A percentile compares a stretch with the other conserved stretches of the same genome.
These are phyloP conservation scores for Aspergillus baeticus DNA, from an alignment of 495 filamentous ascomycete genomes.

Conservation along the genomic window DNA sequence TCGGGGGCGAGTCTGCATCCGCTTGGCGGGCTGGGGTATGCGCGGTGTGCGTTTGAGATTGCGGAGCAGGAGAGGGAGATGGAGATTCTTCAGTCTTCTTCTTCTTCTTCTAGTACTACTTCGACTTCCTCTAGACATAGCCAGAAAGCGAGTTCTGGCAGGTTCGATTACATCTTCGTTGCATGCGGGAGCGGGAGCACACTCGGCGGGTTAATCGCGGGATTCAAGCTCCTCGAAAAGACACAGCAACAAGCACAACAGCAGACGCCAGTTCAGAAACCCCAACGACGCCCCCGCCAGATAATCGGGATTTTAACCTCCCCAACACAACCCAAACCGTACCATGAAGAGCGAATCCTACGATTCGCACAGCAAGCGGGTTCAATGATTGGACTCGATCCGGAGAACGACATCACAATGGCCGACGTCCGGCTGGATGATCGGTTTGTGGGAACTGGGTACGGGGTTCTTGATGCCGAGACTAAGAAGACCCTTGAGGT, in stretches of 20 bases:
- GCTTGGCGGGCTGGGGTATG: constrained; percentile 40
- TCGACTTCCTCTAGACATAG: no score
- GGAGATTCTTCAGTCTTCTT: constrained; percentile 7
- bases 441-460: constrained; percentile 33
- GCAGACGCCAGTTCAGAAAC: constrained; percentile 2
- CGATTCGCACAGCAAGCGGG: constrained; percentile 32
- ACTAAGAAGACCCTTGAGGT: constrained; percentile 20
- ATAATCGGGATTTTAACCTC: constrained; percentile 38
- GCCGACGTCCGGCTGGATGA: constrained; percentile 37
- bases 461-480: constrained; percentile 33
- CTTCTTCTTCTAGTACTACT: no score
- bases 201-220: constrained; percentile 36
- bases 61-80: constrained; percentile 30
- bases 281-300: neutral
- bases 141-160: constrained; percentile 6
- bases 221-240: constrained; percentile 36
- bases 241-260: neutral
- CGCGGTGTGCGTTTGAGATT: constrained; percentile 39
- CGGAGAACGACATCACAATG: constrained; percentile 22
- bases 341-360: constrained; percentile 34
- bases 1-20: constrained; percentile 42
- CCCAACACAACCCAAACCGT: constrained; percentile 27
- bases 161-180: constrained; percentile 40
- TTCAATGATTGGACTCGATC: constrained; percentile 27
- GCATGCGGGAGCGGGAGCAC: constrained; percentile 42